Conservation (phyloP, 495 filamentous ascomycete species). For the Eremomyces bilateralis region DNA sequence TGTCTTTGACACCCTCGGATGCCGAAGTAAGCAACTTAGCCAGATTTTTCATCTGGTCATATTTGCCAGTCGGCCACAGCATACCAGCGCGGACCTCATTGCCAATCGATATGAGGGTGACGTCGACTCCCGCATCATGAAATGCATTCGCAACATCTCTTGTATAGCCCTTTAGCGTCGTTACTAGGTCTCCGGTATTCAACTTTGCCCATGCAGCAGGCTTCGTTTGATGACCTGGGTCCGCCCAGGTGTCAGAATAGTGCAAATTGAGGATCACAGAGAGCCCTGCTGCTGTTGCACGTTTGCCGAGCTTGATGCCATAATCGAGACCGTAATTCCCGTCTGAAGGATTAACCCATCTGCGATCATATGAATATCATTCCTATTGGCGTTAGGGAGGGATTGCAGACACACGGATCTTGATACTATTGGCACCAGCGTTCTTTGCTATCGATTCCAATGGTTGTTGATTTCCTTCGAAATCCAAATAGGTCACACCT, state of each 20-base stretch:
- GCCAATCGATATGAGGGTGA: constrained; percentile 21
- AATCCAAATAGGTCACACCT: neutral
- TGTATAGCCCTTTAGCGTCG: constrained; percentile 18
- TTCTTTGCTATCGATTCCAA: neutral
- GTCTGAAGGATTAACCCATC: constrained; percentile 42
- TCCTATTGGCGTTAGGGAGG: too few relatives aligned
- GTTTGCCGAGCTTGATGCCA: constrained; percentile 40
- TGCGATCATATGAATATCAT: neutral
- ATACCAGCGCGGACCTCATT: constrained; percentile 27
- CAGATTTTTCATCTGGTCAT: constrained; percentile 7
- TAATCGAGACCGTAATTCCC: constrained; percentile 48
- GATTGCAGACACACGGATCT: neutral
- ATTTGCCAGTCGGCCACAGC: constrained; percentile 22
- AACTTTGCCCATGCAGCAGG: neutral
- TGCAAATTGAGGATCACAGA: constrained; percentile 49
- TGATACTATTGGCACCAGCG: neutral
- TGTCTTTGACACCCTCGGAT: constrained; percentile 18
- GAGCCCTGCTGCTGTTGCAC: constrained; percentile 41
- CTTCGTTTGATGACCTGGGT: neutral
- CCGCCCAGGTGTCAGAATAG: constrained; percentile 40
- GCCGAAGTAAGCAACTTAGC: constrained; percentile 20
- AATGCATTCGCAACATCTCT: constrained; percentile 20
- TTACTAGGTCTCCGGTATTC: constrained; percentile 9
- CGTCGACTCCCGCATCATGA: constrained; percentile 13
- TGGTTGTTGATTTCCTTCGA: neutral